Evolutionary conservation across 306 rosid genomes (phyloP).

Genomic region (Crotalaria pallida): DNA sequence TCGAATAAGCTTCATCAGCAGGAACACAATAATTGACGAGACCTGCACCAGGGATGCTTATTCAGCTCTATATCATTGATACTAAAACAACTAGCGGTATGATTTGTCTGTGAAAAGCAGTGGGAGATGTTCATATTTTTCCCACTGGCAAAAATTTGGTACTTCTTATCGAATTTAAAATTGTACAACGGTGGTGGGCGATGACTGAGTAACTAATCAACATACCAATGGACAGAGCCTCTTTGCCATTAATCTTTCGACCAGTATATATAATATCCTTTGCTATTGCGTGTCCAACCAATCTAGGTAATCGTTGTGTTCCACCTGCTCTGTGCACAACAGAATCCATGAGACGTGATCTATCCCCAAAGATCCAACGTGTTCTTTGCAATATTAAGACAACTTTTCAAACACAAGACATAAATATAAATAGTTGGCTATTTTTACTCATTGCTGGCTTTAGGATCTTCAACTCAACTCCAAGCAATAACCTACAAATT

Average conservation of each 20-base stretch:
- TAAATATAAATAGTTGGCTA: background rate
- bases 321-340: constrained; percentile 83
- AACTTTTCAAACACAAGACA: background rate
- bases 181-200: background rate
- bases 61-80: constrained; percentile 6
- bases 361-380: background rate
- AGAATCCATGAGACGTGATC: constrained; percentile 19
- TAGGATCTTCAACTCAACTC: background rate
- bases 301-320: constrained; percentile 82
- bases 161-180: background rate
- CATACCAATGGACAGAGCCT: constrained; percentile 80
- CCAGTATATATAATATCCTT: constrained; percentile 86
- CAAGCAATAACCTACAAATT: background rate
- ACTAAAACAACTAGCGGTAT: background rate
- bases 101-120: background rate
- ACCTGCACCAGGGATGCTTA: constrained; percentile 42
- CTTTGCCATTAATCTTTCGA: constrained; percentile 57
- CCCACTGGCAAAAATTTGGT: background rate
- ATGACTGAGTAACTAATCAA: background rate
- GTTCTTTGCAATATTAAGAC: background rate
- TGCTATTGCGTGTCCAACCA: constrained; percentile 75
- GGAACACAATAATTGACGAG: constrained; percentile 82
- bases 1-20: constrained; percentile 66
- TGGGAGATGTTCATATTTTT: background rate
- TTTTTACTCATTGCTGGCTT: background rate